Evolutionary conservation across 352 stramenopile species (phyloP).

Genomic region (Achlya hypogyna): DNA sequence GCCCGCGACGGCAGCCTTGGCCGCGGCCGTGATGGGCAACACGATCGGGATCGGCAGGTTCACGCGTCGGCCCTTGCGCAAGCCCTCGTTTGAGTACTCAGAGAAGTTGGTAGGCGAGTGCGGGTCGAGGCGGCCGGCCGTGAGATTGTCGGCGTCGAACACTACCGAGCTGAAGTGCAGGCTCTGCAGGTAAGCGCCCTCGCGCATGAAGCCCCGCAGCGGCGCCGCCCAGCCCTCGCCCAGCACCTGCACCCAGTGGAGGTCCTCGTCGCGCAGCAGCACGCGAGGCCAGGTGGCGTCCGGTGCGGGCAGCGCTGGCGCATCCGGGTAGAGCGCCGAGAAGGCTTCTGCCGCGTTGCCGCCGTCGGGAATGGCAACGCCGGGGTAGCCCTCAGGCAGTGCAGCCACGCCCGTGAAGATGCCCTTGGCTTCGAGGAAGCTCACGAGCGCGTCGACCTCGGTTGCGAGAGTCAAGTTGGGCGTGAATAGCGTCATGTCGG

Average conservation of each 20-base stretch:
- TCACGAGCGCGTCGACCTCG: constrained; percentile 54
- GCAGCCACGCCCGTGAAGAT: constrained; percentile 51
- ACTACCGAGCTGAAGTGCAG: constrained; percentile 96
- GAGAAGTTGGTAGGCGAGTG: constrained; percentile 88
- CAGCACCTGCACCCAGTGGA: constrained; percentile 98
- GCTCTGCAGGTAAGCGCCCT: constrained; percentile 94
- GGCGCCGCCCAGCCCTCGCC: constrained; percentile 95
- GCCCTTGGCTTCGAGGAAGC: constrained; percentile 46
- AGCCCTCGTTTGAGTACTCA: constrained; percentile 76
- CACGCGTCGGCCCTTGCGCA: constrained; percentile 82
- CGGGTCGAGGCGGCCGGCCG: constrained; percentile 67
- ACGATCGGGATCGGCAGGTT: constrained; percentile 97
- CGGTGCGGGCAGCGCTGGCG: constrained; percentile 19
- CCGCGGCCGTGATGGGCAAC: constrained; percentile 88
- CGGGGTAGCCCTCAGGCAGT: constrained; percentile 50
- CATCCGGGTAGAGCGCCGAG: constrained; percentile 42
- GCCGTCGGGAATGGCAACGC: constrained; percentile 81
- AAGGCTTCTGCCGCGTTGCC: constrained; percentile 67
- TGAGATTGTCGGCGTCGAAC: constrained; percentile 95
- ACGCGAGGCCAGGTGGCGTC: constrained; percentile 54
- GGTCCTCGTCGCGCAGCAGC: constrained; percentile 93
- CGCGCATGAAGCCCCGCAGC: constrained; percentile 95
- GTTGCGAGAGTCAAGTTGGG: constrained; percentile 91
- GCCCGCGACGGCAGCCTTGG: constrained; percentile 80
- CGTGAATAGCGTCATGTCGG: constrained; percentile 94